Evolutionary conservation across 306 rosid species (phyloP).

Genomic region (Boehmeria nivea): DNA sequence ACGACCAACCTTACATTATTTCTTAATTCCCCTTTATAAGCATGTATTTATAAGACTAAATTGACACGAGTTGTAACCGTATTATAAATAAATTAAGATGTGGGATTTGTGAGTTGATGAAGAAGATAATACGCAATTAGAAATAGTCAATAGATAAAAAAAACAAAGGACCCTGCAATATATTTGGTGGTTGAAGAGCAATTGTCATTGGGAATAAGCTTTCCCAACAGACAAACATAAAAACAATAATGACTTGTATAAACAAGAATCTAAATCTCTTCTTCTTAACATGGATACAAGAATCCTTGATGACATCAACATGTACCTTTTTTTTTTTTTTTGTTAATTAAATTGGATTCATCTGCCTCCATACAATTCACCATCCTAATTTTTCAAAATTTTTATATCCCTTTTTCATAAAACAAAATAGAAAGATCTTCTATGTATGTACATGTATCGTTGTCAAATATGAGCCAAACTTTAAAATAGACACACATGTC

Average conservation of each 20-base stretch:
- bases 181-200: conserved; percentile 26
- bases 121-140: neutral
- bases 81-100: neutral
- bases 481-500: neutral
- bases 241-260: neutral
- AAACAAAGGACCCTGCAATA: conserved; percentile 1
- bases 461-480: neutral
- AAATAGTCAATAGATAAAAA: neutral
- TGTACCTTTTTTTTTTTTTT: no score
- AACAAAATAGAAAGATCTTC: neutral
- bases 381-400: neutral
- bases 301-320: conserved; percentile 3
- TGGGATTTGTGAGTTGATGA: neutral
- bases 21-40: neutral
- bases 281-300: neutral
- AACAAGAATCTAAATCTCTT: neutral
- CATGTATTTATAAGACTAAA: neutral
- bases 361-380: conserved; percentile 5
- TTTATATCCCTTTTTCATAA: neutral
- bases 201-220: conserved; percentile 15
- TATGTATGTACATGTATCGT: neutral
- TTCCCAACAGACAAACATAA: conserved; percentile 5
- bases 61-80: neutral
- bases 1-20: neutral
- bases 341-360: neutral